Percentiles rank a stretch among this genome's conserved stretches.
Conservation (phyloP, 306 rosid genomes). For the Cicer yamashitae region DNA sequence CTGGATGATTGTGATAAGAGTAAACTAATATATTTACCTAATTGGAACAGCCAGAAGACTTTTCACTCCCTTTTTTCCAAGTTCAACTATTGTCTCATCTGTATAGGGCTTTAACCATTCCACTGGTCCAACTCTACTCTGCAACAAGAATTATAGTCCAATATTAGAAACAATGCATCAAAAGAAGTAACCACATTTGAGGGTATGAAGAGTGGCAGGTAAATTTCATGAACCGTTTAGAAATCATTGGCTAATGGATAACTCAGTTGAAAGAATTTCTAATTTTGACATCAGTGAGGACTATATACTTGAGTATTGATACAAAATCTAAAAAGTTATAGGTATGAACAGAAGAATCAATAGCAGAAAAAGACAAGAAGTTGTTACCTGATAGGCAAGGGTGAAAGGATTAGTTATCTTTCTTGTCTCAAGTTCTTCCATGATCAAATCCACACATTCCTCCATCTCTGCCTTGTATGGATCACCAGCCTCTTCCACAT, state of each 20-base stretch:
- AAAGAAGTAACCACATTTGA: conserved; percentile 21
- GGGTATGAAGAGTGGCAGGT: conserved; percentile 7
- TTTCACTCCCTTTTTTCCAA: conserved; percentile 86
- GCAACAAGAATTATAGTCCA: conserved; percentile 45
- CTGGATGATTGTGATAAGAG: conserved; percentile 1
- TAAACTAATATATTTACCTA: conserved; percentile 58
- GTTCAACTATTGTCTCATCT: conserved; percentile 91
- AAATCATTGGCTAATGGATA: not conserved
- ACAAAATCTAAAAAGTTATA: not conserved
- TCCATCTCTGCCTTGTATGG: conserved; percentile 99
- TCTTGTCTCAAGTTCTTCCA: conserved; percentile 89
- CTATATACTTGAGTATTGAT: not conserved
- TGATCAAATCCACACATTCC: conserved; percentile 90
- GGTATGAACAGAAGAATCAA: not conserved
- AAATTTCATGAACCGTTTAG: conserved; percentile 1
- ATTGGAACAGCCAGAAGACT: conserved; percentile 94
- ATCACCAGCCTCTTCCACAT: conserved; percentile 98
- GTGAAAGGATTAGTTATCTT: conserved; percentile 74
- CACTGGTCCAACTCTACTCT: conserved; percentile 99
- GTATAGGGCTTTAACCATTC: conserved; percentile 99
- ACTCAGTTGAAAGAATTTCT: conserved; percentile 12
- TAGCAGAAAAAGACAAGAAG: not conserved
- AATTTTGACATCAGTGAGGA: conserved; percentile 14
- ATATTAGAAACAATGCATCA: conserved; percentile 40
- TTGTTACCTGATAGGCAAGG: conserved; percentile 87